Evolutionary conservation across 768 basidiomycete species (phyloP).

Genomic region (Lentinus brumalis): DNA sequence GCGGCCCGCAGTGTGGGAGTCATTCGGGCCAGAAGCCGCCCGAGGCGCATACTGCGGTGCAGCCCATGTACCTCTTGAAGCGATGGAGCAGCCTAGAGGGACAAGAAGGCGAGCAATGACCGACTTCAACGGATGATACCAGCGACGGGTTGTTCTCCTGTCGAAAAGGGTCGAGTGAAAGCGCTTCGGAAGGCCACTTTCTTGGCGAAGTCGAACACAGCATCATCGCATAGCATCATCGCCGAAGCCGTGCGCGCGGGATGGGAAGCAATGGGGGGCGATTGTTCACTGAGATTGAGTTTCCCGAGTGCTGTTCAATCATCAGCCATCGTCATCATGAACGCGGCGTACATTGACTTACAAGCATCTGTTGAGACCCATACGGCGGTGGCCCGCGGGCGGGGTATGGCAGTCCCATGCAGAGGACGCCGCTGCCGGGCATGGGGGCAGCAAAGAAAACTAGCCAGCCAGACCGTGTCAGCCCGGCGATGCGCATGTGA

Average conservation of each 20-base stretch:
- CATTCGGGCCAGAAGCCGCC: background rate
- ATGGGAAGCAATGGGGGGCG: no score
- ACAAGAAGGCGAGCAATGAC: background rate
- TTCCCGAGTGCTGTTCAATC: no score
- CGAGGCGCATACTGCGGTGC: background rate
- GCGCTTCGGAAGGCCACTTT: background rate
- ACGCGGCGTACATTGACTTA: no score
- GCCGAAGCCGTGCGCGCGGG: no score
- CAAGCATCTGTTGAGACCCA: no score
- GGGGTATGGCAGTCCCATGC: background rate
- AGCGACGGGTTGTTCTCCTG: no score
- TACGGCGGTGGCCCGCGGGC: background rate
- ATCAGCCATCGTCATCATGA: no score
- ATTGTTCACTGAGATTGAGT: no score
- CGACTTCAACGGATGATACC: background rate
- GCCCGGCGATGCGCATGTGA: constrained; percentile 9
- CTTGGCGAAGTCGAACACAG: background rate
- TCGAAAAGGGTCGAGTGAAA: background rate
- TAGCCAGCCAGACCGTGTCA: background rate
- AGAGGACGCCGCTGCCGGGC: background rate
- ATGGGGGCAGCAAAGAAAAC: background rate
- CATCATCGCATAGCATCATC: no score
- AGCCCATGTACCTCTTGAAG: background rate
- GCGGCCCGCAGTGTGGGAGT: background rate
- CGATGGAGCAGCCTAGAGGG: background rate